Conservation (phyloP, 108 stramenopile genomes). For the Cyclotella cryptica region DNA sequence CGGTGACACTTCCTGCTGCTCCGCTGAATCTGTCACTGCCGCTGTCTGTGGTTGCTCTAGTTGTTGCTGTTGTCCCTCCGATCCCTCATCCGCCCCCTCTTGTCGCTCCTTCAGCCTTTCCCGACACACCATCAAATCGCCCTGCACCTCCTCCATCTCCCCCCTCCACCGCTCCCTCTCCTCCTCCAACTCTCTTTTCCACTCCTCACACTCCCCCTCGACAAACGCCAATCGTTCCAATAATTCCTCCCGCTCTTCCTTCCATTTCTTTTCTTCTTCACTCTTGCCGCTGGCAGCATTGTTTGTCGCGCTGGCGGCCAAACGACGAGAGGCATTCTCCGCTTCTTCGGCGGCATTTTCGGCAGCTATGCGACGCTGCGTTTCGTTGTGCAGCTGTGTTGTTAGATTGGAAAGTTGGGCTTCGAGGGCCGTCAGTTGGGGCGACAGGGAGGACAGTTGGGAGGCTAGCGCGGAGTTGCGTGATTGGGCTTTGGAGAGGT, state of each 20-base stretch:
- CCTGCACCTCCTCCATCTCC: constrained; percentile 70
- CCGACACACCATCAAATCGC: constrained; percentile 36
- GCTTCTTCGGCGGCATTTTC: constrained; percentile 84
- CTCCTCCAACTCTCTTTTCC: constrained; percentile 76
- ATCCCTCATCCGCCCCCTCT: constrained; percentile 9
- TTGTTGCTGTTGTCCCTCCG: constrained; percentile 1
- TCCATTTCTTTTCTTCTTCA: constrained; percentile 51
- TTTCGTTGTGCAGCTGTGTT: constrained; percentile 68
- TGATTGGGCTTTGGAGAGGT: constrained; percentile 80
- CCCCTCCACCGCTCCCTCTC: constrained; percentile 72
- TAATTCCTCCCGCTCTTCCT: constrained; percentile 80
- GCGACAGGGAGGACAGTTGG: constrained; percentile 87
- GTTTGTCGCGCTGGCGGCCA: constrained; percentile 62
- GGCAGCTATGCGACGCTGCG: constrained; percentile 72
- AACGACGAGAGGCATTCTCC: constrained; percentile 74
- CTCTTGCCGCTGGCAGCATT: constrained; percentile 16
- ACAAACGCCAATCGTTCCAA: constrained; percentile 86
- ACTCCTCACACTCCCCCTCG: constrained; percentile 86
- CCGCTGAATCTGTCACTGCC: background rate
- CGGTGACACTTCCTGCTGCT: background rate
- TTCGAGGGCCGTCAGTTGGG: constrained; percentile 84
- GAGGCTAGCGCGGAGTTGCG: constrained; percentile 83
- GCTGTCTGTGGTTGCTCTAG: background rate
- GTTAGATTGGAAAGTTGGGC: constrained; percentile 67
- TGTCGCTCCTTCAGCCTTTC: constrained; percentile 42